These are phyloP conservation scores for Dioszegia aurantiaca DNA, from an alignment of 768 basidiomycete genomes.

Conservation along the genomic window DNA sequence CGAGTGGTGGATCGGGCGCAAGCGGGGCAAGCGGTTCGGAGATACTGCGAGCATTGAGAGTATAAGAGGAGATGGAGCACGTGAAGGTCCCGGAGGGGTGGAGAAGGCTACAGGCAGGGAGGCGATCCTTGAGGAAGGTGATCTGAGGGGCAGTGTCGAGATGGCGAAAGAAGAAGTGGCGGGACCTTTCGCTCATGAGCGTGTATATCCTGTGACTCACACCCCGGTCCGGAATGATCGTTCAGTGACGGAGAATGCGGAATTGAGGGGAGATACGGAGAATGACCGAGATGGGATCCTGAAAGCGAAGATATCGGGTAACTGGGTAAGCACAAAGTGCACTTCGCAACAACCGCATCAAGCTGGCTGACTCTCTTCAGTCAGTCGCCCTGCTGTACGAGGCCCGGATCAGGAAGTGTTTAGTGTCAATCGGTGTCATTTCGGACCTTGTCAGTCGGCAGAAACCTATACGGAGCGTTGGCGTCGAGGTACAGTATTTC, in stretches of 20 bases:
- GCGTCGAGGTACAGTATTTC: constrained; percentile 91
- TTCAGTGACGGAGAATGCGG: not conserved
- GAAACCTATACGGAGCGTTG: constrained; percentile 83
- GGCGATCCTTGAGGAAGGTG: constrained; percentile 11
- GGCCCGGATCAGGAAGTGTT: constrained; percentile 80
- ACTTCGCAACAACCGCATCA: not conserved
- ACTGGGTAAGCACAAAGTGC: constrained; percentile 77
- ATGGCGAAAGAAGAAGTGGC: not conserved
- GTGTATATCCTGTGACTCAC: constrained; percentile 8
- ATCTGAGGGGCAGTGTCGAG: constrained; percentile 3
- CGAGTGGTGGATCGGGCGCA: constrained; percentile 87
- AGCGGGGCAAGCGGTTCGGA: constrained; percentile 38
- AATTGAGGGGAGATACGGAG: not conserved
- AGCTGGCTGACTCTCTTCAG: constrained; percentile 54
- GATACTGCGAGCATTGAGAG: not conserved
- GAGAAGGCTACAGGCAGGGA: constrained; percentile 10
- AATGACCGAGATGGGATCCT: constrained; percentile 65
- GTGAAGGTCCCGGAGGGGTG: not conserved
- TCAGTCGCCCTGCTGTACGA: constrained; percentile 91
- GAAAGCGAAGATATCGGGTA: constrained; percentile 84
- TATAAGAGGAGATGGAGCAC: not conserved
- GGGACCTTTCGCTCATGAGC: constrained; percentile 6
- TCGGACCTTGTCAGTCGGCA: constrained; percentile 80
- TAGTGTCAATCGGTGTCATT: constrained; percentile 86
- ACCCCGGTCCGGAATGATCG: not conserved